Percentiles rank a stretch among this genome's conserved stretches.
These are phyloP conservation scores for Bryoglossum gracile DNA, from an alignment of 495 filamentous ascomycete species.

Conservation along the genomic window DNA sequence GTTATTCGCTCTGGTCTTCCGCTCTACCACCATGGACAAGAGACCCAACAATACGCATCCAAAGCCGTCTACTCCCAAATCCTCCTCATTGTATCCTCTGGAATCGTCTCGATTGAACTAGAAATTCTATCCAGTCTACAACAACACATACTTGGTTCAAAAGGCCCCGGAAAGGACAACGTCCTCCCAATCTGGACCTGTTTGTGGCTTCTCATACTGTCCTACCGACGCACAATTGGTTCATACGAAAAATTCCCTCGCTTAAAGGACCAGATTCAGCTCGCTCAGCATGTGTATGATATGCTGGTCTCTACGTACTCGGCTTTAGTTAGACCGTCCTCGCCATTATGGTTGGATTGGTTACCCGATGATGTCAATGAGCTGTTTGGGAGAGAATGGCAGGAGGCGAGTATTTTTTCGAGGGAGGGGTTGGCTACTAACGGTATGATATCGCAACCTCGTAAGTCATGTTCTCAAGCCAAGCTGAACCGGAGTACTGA, in stretches of 20 bases:
- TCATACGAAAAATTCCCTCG: not conserved
- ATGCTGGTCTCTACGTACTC: conserved; percentile 10
- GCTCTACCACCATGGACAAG: not conserved
- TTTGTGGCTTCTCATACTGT: conserved; percentile 4
- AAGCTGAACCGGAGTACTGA: not conserved
- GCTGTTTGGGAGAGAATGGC: conserved; percentile 2
- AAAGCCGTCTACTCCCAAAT: not conserved
- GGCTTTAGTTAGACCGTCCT: not conserved
- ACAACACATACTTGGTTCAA: not conserved
- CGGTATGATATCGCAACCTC: no score
- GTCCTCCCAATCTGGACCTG: conserved; percentile 8
- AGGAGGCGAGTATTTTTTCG: no score
- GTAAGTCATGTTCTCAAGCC: not conserved
- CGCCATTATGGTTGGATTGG: conserved; percentile 2
- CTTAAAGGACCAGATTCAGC: not conserved
- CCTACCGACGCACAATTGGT: not conserved
- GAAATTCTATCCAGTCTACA: not conserved
- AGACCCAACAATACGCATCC: conserved; percentile 1
- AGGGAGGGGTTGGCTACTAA: no score
- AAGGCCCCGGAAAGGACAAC: conserved; percentile 5
- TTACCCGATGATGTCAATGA: not conserved
- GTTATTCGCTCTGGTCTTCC: not conserved
- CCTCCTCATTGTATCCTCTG: not conserved
- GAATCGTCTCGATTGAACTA: not conserved
- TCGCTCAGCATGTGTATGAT: conserved; percentile 2